Conservation (phyloP, 257 asterid species). For the Gentiana dahurica region DNA sequence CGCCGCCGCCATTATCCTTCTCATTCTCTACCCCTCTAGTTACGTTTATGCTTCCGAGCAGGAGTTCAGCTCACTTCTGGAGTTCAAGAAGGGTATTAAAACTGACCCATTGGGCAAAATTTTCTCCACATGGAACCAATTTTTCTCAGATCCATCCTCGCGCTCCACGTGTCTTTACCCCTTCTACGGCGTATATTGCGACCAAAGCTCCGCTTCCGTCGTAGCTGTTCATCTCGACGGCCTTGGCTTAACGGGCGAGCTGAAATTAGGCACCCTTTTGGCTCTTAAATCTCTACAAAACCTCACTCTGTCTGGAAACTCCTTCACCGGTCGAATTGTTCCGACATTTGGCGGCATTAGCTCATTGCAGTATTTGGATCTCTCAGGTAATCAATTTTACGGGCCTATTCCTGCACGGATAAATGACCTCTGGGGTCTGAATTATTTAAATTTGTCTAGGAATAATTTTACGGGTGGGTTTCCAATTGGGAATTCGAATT, state of each 20-base stretch:
- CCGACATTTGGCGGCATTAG: constrained; percentile 60
- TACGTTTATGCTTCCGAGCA: constrained; percentile 27
- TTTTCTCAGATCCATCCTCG: constrained; percentile 21
- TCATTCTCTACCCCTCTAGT: constrained; percentile 17
- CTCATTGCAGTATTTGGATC: constrained; percentile 64
- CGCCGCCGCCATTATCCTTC: constrained; percentile 10
- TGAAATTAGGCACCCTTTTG: constrained; percentile 60
- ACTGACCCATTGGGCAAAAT: constrained; percentile 47
- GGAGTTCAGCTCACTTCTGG: constrained; percentile 68
- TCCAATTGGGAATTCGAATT: constrained; percentile 47
- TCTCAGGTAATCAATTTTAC: constrained; percentile 55
- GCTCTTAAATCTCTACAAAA: constrained; percentile 41
- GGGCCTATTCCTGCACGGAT: constrained; percentile 71
- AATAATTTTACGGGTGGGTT: constrained; percentile 53
- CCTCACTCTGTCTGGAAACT: constrained; percentile 65
- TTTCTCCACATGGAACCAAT: constrained; percentile 45
- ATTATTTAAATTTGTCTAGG: constrained; percentile 49
- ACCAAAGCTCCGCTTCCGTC: constrained; percentile 22
- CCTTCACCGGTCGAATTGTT: constrained; percentile 62
- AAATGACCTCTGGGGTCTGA: constrained; percentile 54
- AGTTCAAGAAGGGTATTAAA: constrained; percentile 72
- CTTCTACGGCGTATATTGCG: constrained; percentile 67
- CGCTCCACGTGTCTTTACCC: constrained; percentile 41
- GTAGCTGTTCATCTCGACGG: constrained; percentile 48
- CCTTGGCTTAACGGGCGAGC: constrained; percentile 52